Base-by-base conservation (phyloP, 371 early-diverging fungal genomes). In the Circinella minor region DNA sequence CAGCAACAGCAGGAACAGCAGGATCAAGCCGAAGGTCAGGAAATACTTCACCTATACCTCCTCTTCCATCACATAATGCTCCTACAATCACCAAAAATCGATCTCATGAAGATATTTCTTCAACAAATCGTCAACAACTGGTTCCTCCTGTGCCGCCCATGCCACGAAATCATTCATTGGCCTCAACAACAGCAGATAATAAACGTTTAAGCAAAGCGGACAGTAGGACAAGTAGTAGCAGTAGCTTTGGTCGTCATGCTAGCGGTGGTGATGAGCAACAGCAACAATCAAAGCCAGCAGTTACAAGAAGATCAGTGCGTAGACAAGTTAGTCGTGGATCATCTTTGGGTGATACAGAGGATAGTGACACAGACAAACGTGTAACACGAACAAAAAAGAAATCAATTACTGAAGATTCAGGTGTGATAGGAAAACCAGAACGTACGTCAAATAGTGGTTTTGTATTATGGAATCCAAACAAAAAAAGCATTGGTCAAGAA, bases 141-240 rank as follows among this genome's bases (percentile, higher is more conserved):
- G 63, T 72, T 6, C 72, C 72, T 18, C 72, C 72, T 48, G 72
- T 68, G 38, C 72, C 72, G 10, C 72, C 72, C 9, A 61, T 72
- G 6, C 72, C 72, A 36, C 51, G 49, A 8, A 65, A 68, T 49
- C 72, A 67, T 51, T 72, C 72, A 2, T 38, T 64, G 13, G 39
- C 54, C 15, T 61, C 34, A 51, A 61, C 61, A 10, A 20, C 68
- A 20, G 27, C 11, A n/a, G 57, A 61, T 17, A 15, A 15, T 17
- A 68, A 61, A n/a, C 36, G 38, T 37, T 48, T 15, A 36, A 62
- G 55, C 34, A 55, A 62, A 43, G n/a, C 61, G 4, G 51, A 55
- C 27, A 66, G 69, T 37, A 54, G 73, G 38, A 55, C 69, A 13
- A 62, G 69, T 14, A 73, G 63, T n/a, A 68, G 69, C 17, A 51